phyloP scores from a whole-genome alignment of 192 early-diverging fungal species.

The Coemansia sp. region DNA sequence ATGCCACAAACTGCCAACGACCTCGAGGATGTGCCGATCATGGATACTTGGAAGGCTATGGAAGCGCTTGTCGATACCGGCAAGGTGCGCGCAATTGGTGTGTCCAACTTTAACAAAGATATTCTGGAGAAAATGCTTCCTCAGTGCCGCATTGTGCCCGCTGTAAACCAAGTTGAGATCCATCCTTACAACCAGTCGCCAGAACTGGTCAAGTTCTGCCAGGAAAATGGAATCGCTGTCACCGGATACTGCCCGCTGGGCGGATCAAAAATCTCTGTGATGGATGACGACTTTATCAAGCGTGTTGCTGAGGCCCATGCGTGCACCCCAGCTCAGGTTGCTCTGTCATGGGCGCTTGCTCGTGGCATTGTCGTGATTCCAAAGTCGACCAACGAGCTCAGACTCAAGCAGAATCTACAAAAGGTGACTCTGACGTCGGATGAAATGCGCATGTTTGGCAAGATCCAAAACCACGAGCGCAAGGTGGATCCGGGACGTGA shows the following conservation, averaged over 20 bases:
- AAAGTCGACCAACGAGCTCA: slow-evolving; percentile 68
- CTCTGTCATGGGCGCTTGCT: slow-evolving; percentile 73
- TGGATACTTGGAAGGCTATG: slow-evolving; percentile 81
- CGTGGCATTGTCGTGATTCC: slow-evolving; percentile 80
- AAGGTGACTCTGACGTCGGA: slow-evolving; percentile 30
- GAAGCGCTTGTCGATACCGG: slow-evolving; percentile 72
- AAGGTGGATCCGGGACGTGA: slow-evolving; percentile 36
- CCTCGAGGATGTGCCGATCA: slow-evolving; percentile 59
- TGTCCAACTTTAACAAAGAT: slow-evolving; percentile 74
- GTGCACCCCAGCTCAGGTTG: slow-evolving; percentile 69
- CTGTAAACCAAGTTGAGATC: slow-evolving; percentile 85
- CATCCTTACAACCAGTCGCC: slow-evolving; percentile 68
- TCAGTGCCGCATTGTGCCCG: slow-evolving; percentile 70
- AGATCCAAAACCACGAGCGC: slow-evolving; percentile 34
- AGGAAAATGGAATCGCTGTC: slow-evolving; percentile 67
- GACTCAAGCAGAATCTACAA: slow-evolving; percentile 61
- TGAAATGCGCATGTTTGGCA: slow-evolving; percentile 36
- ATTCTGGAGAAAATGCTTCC: slow-evolving; percentile 70
- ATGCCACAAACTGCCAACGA: slow-evolving; percentile 40
- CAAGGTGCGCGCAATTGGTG: slow-evolving; percentile 80
- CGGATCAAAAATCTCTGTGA: slow-evolving; percentile 32
- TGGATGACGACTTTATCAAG: slow-evolving; percentile 56
- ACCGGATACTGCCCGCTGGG: slow-evolving; percentile 89
- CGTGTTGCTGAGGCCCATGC: slow-evolving; percentile 71
- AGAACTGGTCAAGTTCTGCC: slow-evolving; percentile 75